Conservation (phyloP, 805 yeast genomes). For the Candida corydali region DNA sequence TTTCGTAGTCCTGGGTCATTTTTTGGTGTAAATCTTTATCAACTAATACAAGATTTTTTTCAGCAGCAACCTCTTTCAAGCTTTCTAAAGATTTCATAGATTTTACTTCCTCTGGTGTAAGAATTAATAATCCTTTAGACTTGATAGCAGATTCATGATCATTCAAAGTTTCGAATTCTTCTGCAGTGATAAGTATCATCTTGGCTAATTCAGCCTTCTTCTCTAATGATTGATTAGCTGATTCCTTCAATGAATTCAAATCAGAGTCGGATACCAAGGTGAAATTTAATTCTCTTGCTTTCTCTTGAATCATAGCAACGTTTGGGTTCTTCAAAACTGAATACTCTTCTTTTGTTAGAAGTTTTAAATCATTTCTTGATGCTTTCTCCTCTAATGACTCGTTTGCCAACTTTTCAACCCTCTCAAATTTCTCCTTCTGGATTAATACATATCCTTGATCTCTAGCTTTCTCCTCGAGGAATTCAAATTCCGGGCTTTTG, state of each 20-base stretch:
- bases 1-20: slow-evolving; percentile 8
- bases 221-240: slow-evolving; percentile 15
- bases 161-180: slow-evolving; percentile 1
- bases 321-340: slow-evolving; percentile 23
- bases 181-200: slow-evolving; percentile 2
- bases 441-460: slow-evolving; percentile 38
- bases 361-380: slow-evolving; percentile 3
- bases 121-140: background rate
- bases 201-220: slow-evolving; percentile 11
- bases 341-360: slow-evolving; percentile 9
- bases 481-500: slow-evolving; percentile 9
- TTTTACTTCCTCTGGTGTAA: background rate
- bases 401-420: background rate
- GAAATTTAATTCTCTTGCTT: slow-evolving; percentile 13
- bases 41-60: slow-evolving; percentile 10
- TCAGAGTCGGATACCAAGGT: slow-evolving; percentile 13
- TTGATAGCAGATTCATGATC: slow-evolving; percentile 3
- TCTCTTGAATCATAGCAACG: slow-evolving; percentile 19
- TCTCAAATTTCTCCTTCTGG: slow-evolving; percentile 10
- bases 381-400: slow-evolving; percentile 11
- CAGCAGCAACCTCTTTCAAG: slow-evolving; percentile 9
- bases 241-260: slow-evolving; percentile 8
- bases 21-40: slow-evolving; percentile 10
- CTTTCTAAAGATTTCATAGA: slow-evolving; percentile 6
- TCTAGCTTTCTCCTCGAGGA: slow-evolving; percentile 8